Conservation (phyloP, 139 green algal genomes). For the Chlamydomonas sp. region DNA sequence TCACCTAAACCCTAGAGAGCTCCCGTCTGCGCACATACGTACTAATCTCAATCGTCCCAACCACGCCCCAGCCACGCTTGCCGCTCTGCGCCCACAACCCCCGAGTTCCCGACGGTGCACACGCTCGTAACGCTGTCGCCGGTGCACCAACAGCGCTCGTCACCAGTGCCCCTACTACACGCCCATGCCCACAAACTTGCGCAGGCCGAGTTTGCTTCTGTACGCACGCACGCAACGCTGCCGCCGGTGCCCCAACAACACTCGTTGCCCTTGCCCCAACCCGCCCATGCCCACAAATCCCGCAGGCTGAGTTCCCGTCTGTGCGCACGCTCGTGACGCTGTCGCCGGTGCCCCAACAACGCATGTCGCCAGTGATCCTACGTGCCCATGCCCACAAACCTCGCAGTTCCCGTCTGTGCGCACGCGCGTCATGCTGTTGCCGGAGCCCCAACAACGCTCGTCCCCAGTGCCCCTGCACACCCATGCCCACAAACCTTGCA, state of each 20-base stretch:
- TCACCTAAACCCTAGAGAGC: too few species aligned
- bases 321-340: slow-evolving; percentile 58
- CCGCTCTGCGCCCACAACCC: neutral
- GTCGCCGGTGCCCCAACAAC: slow-evolving; percentile 67
- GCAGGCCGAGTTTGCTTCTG: too few species aligned
- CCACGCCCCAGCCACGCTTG: neutral
- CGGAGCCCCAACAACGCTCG: neutral
- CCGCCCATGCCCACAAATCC: neutral
- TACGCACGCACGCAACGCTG: too few species aligned
- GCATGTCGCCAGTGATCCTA: slow-evolving; percentile 57
- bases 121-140: too few species aligned
- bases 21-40: too few species aligned
- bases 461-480: neutral
- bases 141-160: too few species aligned
- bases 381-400: too few species aligned
- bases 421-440: too few species aligned
- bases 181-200: too few species aligned
- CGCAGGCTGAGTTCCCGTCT: slow-evolving; percentile 15
- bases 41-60: neutral
- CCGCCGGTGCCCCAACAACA: neutral
- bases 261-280: neutral
- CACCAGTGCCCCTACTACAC: too few species aligned
- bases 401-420: too few species aligned
- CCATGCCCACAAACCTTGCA: neutral
- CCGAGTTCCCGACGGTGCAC: too few species aligned